These are phyloP conservation scores for Volutella citrinella DNA, from an alignment of 2,329 filamentous ascomycete genomes.

Conservation along the genomic window DNA sequence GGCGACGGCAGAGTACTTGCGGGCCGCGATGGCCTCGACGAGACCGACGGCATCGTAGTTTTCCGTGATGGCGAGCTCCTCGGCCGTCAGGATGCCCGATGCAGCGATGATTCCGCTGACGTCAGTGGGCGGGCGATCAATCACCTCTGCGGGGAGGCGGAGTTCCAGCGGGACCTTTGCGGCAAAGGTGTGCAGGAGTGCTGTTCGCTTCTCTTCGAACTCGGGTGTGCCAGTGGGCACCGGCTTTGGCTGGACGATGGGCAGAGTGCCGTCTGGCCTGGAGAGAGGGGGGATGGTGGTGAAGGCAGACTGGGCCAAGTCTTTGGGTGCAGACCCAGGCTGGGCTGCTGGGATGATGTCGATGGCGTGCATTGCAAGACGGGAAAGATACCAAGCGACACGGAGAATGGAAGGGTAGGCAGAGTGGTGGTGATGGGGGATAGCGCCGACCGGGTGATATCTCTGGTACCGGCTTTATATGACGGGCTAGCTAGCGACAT, in stretches of 20 bases:
- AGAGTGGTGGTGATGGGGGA: too few relatives aligned
- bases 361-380: too few relatives aligned
- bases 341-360: too few relatives aligned
- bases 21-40: slow-evolving; percentile 1
- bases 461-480: too few relatives aligned
- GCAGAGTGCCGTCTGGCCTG: background rate
- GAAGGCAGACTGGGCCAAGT: background rate
- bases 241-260: slow-evolving; percentile 14
- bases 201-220: slow-evolving; percentile 21
- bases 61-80: slow-evolving; percentile 4
- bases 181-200: slow-evolving; percentile 28
- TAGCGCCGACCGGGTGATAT: too few relatives aligned
- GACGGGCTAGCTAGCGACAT: too few relatives aligned
- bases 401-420: too few relatives aligned
- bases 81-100: slow-evolving; percentile 12
- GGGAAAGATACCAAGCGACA: too few relatives aligned
- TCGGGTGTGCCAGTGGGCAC: slow-evolving; percentile 18
- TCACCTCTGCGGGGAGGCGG: slow-evolving; percentile 23
- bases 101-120: too few relatives aligned
- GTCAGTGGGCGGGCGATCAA: too few relatives aligned
- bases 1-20: slow-evolving; percentile 3
- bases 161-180: slow-evolving; percentile 29
- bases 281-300: background rate
- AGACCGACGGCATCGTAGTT: slow-evolving; percentile 6
- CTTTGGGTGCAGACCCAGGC: slow-evolving; percentile 2